Evolutionary conservation across 2,329 filamentous ascomycete genomes (phyloP), one percentile per base, ranked within the genome.

Genomic region (Aspergillus niger): DNA sequence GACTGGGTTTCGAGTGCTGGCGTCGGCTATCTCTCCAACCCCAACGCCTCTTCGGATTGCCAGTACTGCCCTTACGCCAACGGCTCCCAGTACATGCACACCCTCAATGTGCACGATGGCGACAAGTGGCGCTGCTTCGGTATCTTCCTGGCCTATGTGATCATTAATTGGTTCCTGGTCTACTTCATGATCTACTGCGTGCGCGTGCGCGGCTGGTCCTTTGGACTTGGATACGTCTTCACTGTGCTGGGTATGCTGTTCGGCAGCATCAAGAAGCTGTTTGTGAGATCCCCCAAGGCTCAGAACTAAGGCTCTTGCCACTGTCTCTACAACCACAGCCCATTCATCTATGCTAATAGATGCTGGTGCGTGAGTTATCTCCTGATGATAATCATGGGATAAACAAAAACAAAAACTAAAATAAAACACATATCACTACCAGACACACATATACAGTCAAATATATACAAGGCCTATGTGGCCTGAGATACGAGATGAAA

Each of bases 111-210:
- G 56, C 70, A 78, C 4, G 74, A 78, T 0, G 74, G 70, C 20
- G 82, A 92, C 57, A 91, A 91, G 76, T 92, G 90, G 90, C 77
- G 85, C 47, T 81, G 88, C 72, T 89, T 91, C 67, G 90, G 88
- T 7, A 87, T 92, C 62, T 91, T 92, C 78, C 67, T 91, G 8
- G 86, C 85, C 1, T 92, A 91, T 72, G 86, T 85, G 55, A 77
- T 89, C 13, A 87, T 85, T 54, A 92, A 91, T 70, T 91, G 87
- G 86, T 77, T 82, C 43, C 74, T 92, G 57, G 88, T 91, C 1
- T 91, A 90, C 72, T 91, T 91, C 76, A 91, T 92, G 70, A 86
- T 92, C 59, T 92, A 89, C 76, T 89, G 86, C 2, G 87, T 91
- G 6, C 82, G 90, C 17, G 85, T 92, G 57, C 83, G 82, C 64